A percentile compares a stretch with the other conserved stretches of the same genome.
Conservation (phyloP, 805 yeast species). For the Blastobotrys terrestris region DNA sequence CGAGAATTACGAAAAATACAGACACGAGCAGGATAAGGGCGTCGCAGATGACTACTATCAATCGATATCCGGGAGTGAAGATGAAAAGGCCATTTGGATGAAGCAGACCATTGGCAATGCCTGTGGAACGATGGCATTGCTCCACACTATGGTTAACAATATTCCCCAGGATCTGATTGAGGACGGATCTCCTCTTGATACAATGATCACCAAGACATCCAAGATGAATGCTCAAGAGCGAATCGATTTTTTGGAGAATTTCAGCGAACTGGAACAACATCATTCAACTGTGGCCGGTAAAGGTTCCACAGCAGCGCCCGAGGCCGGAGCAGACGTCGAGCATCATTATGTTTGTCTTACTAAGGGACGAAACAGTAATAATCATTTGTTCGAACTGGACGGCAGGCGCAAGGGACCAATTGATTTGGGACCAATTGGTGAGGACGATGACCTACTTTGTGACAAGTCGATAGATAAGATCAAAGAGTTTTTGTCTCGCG, state of each 20-base stretch:
- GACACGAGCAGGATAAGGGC: constrained; percentile 36
- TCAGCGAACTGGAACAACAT: constrained; percentile 34
- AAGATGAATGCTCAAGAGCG: constrained; percentile 30
- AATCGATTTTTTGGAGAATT: constrained; percentile 40
- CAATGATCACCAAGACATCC: constrained; percentile 26
- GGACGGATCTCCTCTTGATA: constrained; percentile 24
- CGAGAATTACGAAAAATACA: constrained; percentile 47
- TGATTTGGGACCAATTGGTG: constrained; percentile 42
- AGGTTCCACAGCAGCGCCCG: constrained; percentile 37
- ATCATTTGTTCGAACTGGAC: constrained; percentile 71
- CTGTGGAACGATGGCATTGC: constrained; percentile 85
- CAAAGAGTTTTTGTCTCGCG: constrained; percentile 55
- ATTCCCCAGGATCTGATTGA: constrained; percentile 27
- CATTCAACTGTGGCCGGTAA: constrained; percentile 33
- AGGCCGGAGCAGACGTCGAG: constrained; percentile 41
- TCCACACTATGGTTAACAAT: constrained; percentile 52
- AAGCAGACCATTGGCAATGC: constrained; percentile 82
- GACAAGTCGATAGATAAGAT: constrained; percentile 48
- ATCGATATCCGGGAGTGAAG: constrained; percentile 16
- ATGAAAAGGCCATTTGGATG: constrained; percentile 54
- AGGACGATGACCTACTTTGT: constrained; percentile 50
- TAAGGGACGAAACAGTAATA: constrained; percentile 41
- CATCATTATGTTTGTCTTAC: constrained; percentile 77
- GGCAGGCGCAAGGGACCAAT: constrained; percentile 80
- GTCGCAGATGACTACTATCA: constrained; percentile 27